Evolutionary conservation across 1,284 basidiomycete genomes (phyloP).

Genomic region (Puccinia triticina): DNA sequence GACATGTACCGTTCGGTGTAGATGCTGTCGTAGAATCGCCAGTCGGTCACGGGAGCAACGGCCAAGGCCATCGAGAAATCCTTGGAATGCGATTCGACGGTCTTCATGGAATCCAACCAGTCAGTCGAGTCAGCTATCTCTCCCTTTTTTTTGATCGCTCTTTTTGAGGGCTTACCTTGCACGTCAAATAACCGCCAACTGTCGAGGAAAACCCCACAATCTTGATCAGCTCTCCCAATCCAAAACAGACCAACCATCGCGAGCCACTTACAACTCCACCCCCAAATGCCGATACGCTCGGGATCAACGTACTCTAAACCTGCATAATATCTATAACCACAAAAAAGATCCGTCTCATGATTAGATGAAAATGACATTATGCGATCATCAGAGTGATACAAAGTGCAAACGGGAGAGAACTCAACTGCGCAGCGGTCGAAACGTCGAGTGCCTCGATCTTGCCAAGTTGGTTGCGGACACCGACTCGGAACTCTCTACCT

Average conservation of each 20-base stretch:
- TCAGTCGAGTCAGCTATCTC: not conserved
- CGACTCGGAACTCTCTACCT: slow-evolving; percentile 78
- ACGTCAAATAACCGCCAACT: slow-evolving; percentile 89
- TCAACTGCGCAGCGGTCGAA: slow-evolving; percentile 71
- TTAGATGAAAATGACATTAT: slow-evolving; percentile 62
- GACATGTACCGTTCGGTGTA: slow-evolving; percentile 98
- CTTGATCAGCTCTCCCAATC: not conserved
- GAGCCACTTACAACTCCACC: slow-evolving; percentile 72
- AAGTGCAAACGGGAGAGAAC: slow-evolving; percentile 52
- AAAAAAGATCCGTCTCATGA: slow-evolving; percentile 56
- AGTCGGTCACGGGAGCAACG: slow-evolving; percentile 68
- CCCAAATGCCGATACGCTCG: slow-evolving; percentile 87
- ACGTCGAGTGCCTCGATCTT: slow-evolving; percentile 84
- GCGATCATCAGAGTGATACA: not conserved
- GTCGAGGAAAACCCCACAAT: slow-evolving; percentile 65
- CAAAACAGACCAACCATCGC: not conserved
- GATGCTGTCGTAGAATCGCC: slow-evolving; percentile 73
- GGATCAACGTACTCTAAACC: slow-evolving; percentile 77
- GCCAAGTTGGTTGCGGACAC: slow-evolving; percentile 81
- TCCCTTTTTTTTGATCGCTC: not conserved
- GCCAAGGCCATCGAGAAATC: slow-evolving; percentile 86
- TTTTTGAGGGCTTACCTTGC: slow-evolving; percentile 69
- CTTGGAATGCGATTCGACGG: slow-evolving; percentile 69
- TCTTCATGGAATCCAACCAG: slow-evolving; percentile 53
- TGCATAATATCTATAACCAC: slow-evolving; percentile 65